A percentile compares a stretch with the other conserved stretches of the same genome.
phyloP scores from a whole-genome alignment of 345 rosid species.

The Acer negundo region DNA sequence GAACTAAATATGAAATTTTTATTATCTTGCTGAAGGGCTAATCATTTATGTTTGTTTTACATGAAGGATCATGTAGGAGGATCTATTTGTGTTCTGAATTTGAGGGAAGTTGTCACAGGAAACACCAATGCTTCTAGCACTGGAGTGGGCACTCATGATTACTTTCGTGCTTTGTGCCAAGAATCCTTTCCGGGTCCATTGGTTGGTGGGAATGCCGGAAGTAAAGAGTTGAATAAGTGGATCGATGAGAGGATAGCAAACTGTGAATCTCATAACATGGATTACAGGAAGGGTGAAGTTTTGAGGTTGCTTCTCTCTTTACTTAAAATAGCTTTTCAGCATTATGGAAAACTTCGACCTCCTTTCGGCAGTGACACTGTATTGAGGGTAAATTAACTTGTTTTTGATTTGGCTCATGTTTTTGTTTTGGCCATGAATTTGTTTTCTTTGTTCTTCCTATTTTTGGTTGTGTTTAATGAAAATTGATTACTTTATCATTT shows the following conservation, averaged over 20 bases:
- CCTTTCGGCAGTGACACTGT: constrained; percentile 76
- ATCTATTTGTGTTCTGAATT: constrained; percentile 65
- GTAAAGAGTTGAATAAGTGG: constrained; percentile 93
- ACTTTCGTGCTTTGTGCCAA: constrained; percentile 71
- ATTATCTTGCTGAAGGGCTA: constrained; percentile 20
- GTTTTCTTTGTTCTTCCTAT: background rate
- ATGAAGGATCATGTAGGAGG: constrained; percentile 60
- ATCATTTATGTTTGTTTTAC: constrained; percentile 32
- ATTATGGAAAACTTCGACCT: constrained; percentile 95
- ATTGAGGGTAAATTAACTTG: constrained; percentile 51
- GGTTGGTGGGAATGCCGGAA: constrained; percentile 91
- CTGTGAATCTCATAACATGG: constrained; percentile 61
- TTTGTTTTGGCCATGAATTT: background rate
- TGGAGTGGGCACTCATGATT: constrained; percentile 49
- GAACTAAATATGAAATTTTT: background rate
- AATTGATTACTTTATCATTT: background rate
- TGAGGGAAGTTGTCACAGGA: constrained; percentile 69
- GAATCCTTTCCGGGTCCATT: constrained; percentile 90
- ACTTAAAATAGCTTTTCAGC: constrained; percentile 88
- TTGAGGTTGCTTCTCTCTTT: constrained; percentile 78
- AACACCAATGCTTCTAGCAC: constrained; percentile 36
- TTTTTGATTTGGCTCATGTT: background rate
- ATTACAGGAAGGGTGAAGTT: constrained; percentile 58
- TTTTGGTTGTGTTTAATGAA: background rate
- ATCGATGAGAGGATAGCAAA: constrained; percentile 76